Evolutionary conservation across 257 asterid genomes (phyloP).

Genomic region (Solanum ahanhuiri): DNA sequence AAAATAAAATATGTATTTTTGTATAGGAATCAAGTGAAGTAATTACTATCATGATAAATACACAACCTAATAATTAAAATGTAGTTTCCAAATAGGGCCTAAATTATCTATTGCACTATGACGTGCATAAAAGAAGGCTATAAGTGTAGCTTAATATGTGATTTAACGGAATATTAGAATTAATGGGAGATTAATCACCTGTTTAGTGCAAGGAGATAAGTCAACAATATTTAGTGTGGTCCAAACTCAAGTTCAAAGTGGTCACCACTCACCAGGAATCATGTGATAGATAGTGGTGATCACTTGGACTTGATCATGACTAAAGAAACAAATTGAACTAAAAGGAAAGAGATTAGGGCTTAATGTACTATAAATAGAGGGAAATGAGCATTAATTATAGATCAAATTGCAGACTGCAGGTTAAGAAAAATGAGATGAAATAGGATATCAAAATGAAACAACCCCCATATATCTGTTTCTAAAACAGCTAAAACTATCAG

Average conservation of each 20-base stretch:
- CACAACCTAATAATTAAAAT: not conserved
- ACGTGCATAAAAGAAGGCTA: not conserved
- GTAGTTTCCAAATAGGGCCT: not conserved
- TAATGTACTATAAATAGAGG: not conserved
- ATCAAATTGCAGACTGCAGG: not conserved
- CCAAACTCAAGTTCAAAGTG: not conserved
- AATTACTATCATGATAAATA: too few relatives aligned
- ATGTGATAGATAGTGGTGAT: conserved; percentile 29
- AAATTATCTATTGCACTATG: not conserved
- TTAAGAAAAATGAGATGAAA: not conserved
- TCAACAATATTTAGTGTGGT: not conserved
- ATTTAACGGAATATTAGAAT: not conserved
- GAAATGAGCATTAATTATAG: not conserved
- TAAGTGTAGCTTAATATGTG: not conserved
- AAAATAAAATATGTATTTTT: too few relatives aligned
- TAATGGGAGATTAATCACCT: not conserved
- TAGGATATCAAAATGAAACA: not conserved
- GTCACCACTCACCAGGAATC: conserved; percentile 21
- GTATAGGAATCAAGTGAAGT: not conserved
- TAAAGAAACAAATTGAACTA: not conserved
- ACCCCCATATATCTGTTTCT: not conserved
- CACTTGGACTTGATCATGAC: not conserved
- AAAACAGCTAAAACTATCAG: not conserved
- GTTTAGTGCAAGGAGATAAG: not conserved
- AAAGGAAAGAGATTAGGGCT: not conserved